Conservation (phyloP, 2,329 filamentous ascomycete genomes). For the Penicillium aurantiogriseum region DNA sequence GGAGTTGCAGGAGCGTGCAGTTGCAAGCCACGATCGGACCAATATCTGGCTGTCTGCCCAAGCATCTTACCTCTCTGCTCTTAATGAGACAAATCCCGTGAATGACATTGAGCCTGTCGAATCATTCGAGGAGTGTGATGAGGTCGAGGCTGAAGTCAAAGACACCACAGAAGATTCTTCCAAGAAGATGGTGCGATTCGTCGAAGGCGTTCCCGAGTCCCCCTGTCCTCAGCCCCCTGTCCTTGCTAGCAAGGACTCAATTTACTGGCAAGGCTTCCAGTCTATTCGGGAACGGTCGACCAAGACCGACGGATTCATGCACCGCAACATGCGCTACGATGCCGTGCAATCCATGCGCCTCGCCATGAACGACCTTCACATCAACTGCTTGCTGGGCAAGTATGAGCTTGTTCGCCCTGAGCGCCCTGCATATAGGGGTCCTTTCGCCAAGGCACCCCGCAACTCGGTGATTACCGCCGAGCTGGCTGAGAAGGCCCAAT, state of each 20-base stretch:
- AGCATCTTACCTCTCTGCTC: conserved; percentile 68
- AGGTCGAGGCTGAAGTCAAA: conserved; percentile 20
- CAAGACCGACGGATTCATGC: conserved; percentile 74
- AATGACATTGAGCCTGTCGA: conserved; percentile 44
- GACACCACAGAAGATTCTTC: conserved; percentile 14
- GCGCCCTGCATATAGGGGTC: conserved; percentile 68
- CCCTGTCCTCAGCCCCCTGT: conserved; percentile 37
- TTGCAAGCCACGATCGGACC: conserved; percentile 78
- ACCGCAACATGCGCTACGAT: conserved; percentile 81
- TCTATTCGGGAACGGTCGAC: conserved; percentile 66
- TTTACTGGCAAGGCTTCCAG: conserved; percentile 87
- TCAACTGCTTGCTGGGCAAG: conserved; percentile 79
- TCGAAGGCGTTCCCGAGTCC: conserved; percentile 39
- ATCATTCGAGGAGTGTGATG: conserved; percentile 14
- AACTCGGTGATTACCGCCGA: conserved; percentile 65
- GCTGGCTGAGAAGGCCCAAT: conserved; percentile 48
- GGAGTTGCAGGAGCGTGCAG: conserved; percentile 68
- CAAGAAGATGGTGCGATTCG: conserved; percentile 34
- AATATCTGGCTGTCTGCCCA: conserved; percentile 84
- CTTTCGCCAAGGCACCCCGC: conserved; percentile 69
- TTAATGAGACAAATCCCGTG: conserved; percentile 56
- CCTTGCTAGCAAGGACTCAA: conserved; percentile 63
- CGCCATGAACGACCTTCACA: conserved; percentile 69
- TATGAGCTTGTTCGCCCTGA: conserved; percentile 73
- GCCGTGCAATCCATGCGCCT: conserved; percentile 80